Evolutionary conservation across 257 asterid genomes (phyloP), one percentile per base, ranked within the genome.

Genomic region (Craterostigma plantagineum): DNA sequence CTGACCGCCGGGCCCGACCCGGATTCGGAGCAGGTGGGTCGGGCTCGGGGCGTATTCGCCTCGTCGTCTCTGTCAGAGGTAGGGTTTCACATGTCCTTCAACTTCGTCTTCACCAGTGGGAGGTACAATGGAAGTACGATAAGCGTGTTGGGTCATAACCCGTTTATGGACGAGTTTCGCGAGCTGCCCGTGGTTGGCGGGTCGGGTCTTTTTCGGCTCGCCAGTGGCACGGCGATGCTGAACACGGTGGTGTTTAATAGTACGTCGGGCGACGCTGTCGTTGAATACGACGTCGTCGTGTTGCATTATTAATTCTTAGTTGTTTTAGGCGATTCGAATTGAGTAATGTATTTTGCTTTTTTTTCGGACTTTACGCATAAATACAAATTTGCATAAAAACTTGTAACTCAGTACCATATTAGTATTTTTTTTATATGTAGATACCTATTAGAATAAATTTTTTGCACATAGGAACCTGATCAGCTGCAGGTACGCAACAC

Each of bases 161-260:
- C 68, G 0, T 17, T 62, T 1, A 16, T 41, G 17, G 34, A 38
- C 0, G 49, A 50, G 56, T 50, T 45, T 11, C 52, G 72, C 0
- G 85, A 75, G 62, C 23, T 75, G 62, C 63, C 74, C 1, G 60
- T 75, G 2, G 53, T 64, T 7, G 85, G 79, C 7, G 85, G 85
- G 14, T 48, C 76, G 3, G 85, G 85, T 11, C 62, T 35, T 14
- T 75, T 75, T 52, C 53, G 79, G 18, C 57, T 67, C 7, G 70
- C 81, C 11, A 55, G 58, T 1, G 77, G 82, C 0, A 12, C 65
- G 4, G 73, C 64, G 7, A 35, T 59, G 0, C 51, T 62, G 0
- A 52, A 36, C 9, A 57, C 66, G 7, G 33, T 50, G 14, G 17
- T 16, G n/a, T 39, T 41, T 39, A 58, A 66, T 49, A 3, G 45